These are phyloP conservation scores for Periconia macrospinosa DNA, from an alignment of 2,329 filamentous ascomycete species.

Conservation along the genomic window DNA sequence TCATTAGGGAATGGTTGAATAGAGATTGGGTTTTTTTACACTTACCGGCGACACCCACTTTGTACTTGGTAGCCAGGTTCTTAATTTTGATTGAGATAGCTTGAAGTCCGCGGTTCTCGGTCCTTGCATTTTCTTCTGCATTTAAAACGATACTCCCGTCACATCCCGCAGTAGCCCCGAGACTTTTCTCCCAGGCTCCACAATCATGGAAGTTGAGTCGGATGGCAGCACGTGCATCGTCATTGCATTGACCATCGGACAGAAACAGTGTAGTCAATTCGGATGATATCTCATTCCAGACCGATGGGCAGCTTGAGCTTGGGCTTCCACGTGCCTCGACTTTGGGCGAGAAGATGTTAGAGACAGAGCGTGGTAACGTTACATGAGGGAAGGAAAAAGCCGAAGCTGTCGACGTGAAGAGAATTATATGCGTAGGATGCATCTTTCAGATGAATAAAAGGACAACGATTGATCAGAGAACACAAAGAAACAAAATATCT, in stretches of 20 bases:
- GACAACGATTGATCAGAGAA: neutral
- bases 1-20: neutral
- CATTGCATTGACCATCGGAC: constrained; percentile 22
- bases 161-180: constrained; percentile 16
- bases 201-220: constrained; percentile 34
- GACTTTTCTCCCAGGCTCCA: constrained; percentile 18
- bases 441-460: neutral
- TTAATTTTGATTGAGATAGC: constrained; percentile 15
- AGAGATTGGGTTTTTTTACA: constrained; percentile 5
- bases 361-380: neutral
- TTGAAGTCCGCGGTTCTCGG: constrained; percentile 26
- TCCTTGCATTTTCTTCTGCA: constrained; percentile 15
- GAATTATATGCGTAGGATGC: neutral
- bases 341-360: neutral
- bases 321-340: neutral
- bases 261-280: neutral
- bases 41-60: constrained; percentile 36
- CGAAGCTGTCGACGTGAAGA: neutral
- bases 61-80: constrained; percentile 16
- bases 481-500: neutral
- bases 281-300: neutral
- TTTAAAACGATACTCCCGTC: constrained; percentile 29
- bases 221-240: constrained; percentile 23
- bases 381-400: neutral
- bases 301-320: neutral